A percentile compares a stretch with the other conserved stretches of the same genome.
These are phyloP conservation scores for Bromus sterilis DNA, from an alignment of 176 grass and related monocot genomes.

Conservation along the genomic window DNA sequence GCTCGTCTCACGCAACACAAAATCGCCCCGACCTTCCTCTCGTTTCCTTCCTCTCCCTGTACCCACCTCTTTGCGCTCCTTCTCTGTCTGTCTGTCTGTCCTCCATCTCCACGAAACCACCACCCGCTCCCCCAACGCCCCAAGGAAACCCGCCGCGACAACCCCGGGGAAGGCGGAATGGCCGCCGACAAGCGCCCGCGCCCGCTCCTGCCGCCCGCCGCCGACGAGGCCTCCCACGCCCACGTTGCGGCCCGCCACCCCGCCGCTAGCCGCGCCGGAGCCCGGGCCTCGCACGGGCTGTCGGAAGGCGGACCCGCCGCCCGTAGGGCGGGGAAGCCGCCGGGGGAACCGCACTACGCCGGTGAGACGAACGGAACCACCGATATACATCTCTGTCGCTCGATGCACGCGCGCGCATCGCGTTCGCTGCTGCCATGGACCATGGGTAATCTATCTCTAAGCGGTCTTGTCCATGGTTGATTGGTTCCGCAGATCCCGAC, in stretches of 20 bases:
- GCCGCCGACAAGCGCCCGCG: conserved; percentile 34
- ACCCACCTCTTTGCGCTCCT: conserved; percentile 18
- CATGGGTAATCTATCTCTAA: conserved; percentile 20
- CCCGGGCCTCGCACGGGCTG: not conserved
- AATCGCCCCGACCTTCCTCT: not conserved
- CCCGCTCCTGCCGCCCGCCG: conserved; percentile 16
- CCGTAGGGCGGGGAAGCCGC: not conserved
- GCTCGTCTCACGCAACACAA: no score
- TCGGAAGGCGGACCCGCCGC: not conserved
- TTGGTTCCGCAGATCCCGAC: conserved; percentile 32
- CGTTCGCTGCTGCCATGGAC: not conserved
- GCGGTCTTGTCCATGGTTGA: not conserved
- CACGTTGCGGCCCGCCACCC: not conserved
- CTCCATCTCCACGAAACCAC: conserved; percentile 31
- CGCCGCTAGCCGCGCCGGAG: not conserved
- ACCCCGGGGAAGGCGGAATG: conserved; percentile 1
- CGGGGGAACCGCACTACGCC: not conserved
- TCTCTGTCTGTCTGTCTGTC: no score
- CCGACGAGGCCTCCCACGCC: conserved; percentile 11
- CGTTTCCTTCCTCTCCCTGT: not conserved
- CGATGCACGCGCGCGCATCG: not conserved
- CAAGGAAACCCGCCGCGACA: not conserved
- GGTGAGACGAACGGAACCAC: conserved; percentile 30
- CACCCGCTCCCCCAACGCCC: not conserved
- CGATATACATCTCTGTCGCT: not conserved